Percentiles rank a stretch among this genome's conserved stretches.
Conservation (phyloP, 2,329 filamentous ascomycete species). For the Cordyceps pruinosa region DNA sequence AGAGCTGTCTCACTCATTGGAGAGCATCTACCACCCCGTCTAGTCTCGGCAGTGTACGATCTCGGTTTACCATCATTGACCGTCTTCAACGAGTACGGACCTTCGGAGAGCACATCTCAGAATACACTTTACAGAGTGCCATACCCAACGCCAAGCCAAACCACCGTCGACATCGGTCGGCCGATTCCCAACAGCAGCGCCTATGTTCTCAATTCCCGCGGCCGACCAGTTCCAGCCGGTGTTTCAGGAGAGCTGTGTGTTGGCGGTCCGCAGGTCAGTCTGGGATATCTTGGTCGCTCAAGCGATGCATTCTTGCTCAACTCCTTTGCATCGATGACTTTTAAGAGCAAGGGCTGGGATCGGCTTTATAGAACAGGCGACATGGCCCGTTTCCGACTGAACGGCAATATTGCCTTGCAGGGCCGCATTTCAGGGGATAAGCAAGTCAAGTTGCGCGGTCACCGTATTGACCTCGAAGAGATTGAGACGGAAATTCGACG, state of each 20-base stretch:
- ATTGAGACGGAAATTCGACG: conserved; percentile 24
- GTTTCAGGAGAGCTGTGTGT: conserved; percentile 3
- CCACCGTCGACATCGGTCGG: neutral
- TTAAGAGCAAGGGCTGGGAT: conserved; percentile 19
- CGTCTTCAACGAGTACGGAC: conserved; percentile 1
- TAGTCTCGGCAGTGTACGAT: neutral
- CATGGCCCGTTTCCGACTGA: conserved; percentile 26
- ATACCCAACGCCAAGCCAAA: neutral
- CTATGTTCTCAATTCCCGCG: conserved; percentile 1
- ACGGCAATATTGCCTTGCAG: conserved; percentile 31
- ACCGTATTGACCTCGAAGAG: conserved; percentile 34
- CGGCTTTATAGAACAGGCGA: conserved; percentile 39
- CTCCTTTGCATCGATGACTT: neutral
- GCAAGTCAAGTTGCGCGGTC: conserved; percentile 26
- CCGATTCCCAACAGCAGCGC: neutral
- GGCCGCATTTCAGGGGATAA: conserved; percentile 34
- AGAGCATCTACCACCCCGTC: neutral
- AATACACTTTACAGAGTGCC: neutral
- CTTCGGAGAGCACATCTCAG: conserved; percentile 3
- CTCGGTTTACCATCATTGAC: neutral
- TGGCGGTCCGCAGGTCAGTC: conserved; percentile 1
- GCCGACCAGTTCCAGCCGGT: neutral
- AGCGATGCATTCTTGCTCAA: neutral
- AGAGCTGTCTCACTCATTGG: neutral
- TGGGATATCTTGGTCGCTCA: conserved; percentile 3